These are phyloP conservation scores for Alternaria sp. DNA, from an alignment of 2,329 filamentous ascomycete genomes.

Conservation along the genomic window DNA sequence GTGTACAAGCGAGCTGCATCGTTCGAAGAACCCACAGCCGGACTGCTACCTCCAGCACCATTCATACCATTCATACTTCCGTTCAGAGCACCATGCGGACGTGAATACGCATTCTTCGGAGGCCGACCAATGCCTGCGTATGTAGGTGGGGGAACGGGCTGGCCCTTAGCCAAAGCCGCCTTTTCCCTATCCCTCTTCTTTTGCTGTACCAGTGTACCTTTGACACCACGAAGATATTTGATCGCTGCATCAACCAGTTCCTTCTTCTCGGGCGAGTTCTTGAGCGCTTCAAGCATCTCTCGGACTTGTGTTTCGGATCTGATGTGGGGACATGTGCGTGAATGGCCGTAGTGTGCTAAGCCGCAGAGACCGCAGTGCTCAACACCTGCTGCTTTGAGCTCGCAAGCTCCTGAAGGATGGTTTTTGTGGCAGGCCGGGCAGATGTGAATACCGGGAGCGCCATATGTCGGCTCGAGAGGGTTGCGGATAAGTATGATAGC, in stretches of 20 bases:
- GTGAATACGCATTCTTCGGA: slow-evolving; percentile 1
- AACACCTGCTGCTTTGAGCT: slow-evolving; percentile 65
- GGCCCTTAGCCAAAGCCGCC: slow-evolving; percentile 14
- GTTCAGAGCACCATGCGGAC: background rate
- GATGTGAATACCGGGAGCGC: slow-evolving; percentile 22
- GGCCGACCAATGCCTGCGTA: background rate
- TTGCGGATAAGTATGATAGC: slow-evolving; percentile 39
- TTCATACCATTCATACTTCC: background rate
- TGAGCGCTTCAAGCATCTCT: slow-evolving; percentile 70
- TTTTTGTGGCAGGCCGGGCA: slow-evolving; percentile 64
- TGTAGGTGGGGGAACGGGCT: slow-evolving; percentile 1
- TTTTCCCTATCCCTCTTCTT: slow-evolving; percentile 57
- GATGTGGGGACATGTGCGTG: slow-evolving; percentile 69
- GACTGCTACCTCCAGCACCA: background rate
- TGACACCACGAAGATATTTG: slow-evolving; percentile 66
- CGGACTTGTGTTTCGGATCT: slow-evolving; percentile 69
- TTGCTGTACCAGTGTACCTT: slow-evolving; percentile 63
- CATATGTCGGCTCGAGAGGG: slow-evolving; percentile 35
- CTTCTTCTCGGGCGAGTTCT: slow-evolving; percentile 64
- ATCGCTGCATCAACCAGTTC: slow-evolving; percentile 63
- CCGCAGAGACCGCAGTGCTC: slow-evolving; percentile 71
- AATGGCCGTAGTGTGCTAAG: slow-evolving; percentile 68
- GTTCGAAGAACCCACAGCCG: background rate
- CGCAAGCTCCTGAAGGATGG: slow-evolving; percentile 69
- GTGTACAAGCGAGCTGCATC: background rate